Percentiles rank a stretch among this genome's conserved stretches.
phyloP scores from a whole-genome alignment of 768 basidiomycete species.

The Tricholomella constricta region DNA sequence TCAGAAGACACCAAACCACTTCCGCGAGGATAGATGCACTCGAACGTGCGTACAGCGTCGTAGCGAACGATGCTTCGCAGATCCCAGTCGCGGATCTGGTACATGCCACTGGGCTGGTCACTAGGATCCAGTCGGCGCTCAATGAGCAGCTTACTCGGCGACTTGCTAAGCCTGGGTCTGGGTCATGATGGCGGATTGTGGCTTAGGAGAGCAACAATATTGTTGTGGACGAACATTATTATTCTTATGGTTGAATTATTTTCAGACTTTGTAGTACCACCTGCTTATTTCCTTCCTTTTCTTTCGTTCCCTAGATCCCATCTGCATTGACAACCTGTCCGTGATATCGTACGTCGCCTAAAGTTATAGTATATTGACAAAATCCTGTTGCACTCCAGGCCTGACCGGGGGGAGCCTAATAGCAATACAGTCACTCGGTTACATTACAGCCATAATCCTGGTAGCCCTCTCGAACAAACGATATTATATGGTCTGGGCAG shows the following conservation, averaged over 20 bases:
- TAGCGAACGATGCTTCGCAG: constrained; percentile 48
- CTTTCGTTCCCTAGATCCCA: background rate
- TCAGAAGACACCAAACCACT: constrained; percentile 40
- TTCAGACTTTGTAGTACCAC: background rate
- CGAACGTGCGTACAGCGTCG: constrained; percentile 43
- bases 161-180: constrained; percentile 16
- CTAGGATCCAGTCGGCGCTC: constrained; percentile 47
- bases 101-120: constrained; percentile 45
- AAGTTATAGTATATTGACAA: no score
- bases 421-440: constrained; percentile 25
- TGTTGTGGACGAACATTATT: background rate
- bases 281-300: background rate
- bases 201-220: background rate
- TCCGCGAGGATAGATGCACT: constrained; percentile 46
- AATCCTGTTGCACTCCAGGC: no score
- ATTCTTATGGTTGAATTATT: constrained; percentile 6
- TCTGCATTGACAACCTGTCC: background rate
- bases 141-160: constrained; percentile 47
- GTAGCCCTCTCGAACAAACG: constrained; percentile 66
- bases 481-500: constrained; percentile 59
- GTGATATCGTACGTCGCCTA: no score
- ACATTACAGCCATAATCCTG: constrained; percentile 56
- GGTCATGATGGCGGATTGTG: background rate
- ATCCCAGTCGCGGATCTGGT: constrained; percentile 50
- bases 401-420: no score